Conservation (phyloP, 1,284 basidiomycete genomes). For the Austroboletus sp. region DNA sequence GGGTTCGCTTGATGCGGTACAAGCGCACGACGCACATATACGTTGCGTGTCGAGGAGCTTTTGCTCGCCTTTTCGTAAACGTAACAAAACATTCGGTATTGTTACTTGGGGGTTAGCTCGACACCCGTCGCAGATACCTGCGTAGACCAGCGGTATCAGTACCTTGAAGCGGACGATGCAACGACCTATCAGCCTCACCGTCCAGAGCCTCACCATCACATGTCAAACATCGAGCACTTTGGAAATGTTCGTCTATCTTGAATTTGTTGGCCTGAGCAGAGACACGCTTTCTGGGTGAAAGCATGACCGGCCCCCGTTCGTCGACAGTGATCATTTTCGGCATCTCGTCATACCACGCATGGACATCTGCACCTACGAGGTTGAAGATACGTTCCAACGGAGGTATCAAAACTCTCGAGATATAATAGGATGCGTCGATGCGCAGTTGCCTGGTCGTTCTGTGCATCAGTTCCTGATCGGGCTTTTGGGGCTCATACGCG, state of each 20-base stretch:
- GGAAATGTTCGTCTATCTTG: slow-evolving; percentile 73
- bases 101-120: slow-evolving; percentile 47
- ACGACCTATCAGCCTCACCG: slow-evolving; percentile 36
- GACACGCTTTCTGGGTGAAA: slow-evolving; percentile 46
- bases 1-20: slow-evolving; percentile 50
- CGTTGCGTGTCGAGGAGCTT: slow-evolving; percentile 53
- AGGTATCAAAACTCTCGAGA: slow-evolving; percentile 79
- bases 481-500: slow-evolving; percentile 9
- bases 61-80: slow-evolving; percentile 53
- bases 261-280: slow-evolving; percentile 30
- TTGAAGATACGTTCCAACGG: slow-evolving; percentile 88
- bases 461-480: background rate
- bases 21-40: slow-evolving; percentile 68
- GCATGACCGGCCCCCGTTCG: slow-evolving; percentile 19
- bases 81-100: slow-evolving; percentile 52
- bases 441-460: slow-evolving; percentile 17
- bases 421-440: slow-evolving; percentile 66
- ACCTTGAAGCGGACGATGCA: background rate
- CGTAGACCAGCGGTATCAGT: background rate
- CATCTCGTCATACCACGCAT: slow-evolving; percentile 86
- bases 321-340: slow-evolving; percentile 46
- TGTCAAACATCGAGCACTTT: slow-evolving; percentile 62
- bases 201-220: slow-evolving; percentile 55
- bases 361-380: slow-evolving; percentile 84
- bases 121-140: slow-evolving; percentile 69